These are phyloP conservation scores for Wickerhamomyces alni DNA, from an alignment of 805 yeast species.

Conservation along the genomic window DNA sequence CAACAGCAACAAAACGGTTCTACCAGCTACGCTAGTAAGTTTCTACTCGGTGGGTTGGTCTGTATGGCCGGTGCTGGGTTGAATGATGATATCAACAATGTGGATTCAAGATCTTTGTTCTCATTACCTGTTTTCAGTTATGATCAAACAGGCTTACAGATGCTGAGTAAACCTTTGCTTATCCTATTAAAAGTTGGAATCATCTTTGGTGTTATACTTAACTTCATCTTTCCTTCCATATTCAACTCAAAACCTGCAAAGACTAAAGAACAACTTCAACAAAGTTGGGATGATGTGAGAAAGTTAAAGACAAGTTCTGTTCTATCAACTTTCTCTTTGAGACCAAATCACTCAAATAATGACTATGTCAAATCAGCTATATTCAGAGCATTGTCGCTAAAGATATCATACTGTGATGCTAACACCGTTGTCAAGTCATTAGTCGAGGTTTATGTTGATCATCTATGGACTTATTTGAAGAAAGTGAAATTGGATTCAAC, in stretches of 20 bases:
- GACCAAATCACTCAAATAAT: conserved; percentile 11
- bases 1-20: conserved; percentile 5
- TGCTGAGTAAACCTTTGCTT: conserved; percentile 22
- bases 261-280: conserved; percentile 1
- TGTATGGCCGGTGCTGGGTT: conserved; percentile 58
- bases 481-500: conserved; percentile 14
- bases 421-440: conserved; percentile 15
- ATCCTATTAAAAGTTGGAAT: conserved; percentile 23
- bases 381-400: conserved; percentile 20
- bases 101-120: conserved; percentile 37
- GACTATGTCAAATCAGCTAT: conserved; percentile 21
- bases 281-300: conserved; percentile 18
- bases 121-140: conserved; percentile 39
- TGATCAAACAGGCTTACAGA: conserved; percentile 23
- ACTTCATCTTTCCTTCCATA: conserved; percentile 20
- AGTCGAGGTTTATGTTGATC: conserved; percentile 17
- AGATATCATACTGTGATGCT: conserved; percentile 13
- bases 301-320: conserved; percentile 12
- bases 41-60: conserved; percentile 59
- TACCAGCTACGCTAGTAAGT: conserved; percentile 34
- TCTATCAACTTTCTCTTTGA: conserved; percentile 12
- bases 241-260: conserved; percentile 6
- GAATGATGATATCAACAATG: conserved; percentile 43
- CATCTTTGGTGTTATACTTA: conserved; percentile 21
- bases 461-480: conserved; percentile 23